Evolutionary conservation across 192 early-diverging fungal genomes (phyloP), one percentile per base, ranked within the genome.

Genomic region (Chytriomyces sp.): DNA sequence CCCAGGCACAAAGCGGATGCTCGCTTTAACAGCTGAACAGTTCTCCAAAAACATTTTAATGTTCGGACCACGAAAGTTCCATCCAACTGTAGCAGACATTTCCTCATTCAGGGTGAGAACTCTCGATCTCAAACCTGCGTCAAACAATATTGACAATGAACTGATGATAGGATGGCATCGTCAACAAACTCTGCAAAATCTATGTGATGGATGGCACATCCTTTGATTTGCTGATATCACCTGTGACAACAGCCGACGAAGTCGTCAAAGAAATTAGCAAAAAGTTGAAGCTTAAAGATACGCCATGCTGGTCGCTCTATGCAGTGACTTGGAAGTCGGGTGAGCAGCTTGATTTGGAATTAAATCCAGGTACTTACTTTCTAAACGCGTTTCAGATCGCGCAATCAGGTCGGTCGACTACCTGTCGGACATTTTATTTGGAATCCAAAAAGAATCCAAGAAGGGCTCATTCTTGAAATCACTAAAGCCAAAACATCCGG

Each of bases 321-420:
- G 80, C 82, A 48, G 66, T 77, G 3, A 48, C 71, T n/a, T 59
- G 67, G 48, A 76, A 80, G 24, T 24, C 44, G 11, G 80, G 77
- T 83, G 7, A 57, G 48, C 44, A 13, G 69, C 8, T n/a, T 20
- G 20, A n/a, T 57, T 57, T 57, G 53, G 16, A 57, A 3, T 20
- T 5, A 13, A 13, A 57, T 2, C 13, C 53, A 57, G 53, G 0
- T 20, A n/a, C 53, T n/a, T 1, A 13, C 13, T 3, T 57, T 57
- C 16, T 1, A 57, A n/a, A 35, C 35, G 20, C 50, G 80, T 61
- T 16, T 63, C 28, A 74, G 84, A 88, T 26, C 60, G 69, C 20
- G 81, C 81, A 10, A 66, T 89, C 18, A 85, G 85, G 68, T 81
- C 84, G n/a, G 81, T 77, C 6, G 87, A 89, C n/a, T 89, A 88